phyloP scores from a whole-genome alignment of 257 asterid species.

The Solanum medicagineum region DNA sequence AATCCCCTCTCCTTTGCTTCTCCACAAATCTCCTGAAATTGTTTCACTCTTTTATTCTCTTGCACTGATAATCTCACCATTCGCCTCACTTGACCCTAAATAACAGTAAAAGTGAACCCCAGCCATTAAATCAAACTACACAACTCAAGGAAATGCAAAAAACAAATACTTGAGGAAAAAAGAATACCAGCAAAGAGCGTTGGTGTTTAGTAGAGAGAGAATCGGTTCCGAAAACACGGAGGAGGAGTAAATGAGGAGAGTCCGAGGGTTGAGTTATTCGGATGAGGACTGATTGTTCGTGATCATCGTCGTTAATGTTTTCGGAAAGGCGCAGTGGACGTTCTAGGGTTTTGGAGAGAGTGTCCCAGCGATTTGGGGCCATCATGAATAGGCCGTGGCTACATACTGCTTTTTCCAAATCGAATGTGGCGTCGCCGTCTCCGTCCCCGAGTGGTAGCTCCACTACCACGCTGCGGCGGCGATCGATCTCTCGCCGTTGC shows the following conservation, averaged over 20 bases:
- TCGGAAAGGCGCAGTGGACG: slow-evolving; percentile 68
- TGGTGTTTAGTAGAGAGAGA: slow-evolving; percentile 34
- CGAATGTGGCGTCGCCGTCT: slow-evolving; percentile 17
- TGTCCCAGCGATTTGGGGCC: slow-evolving; percentile 87
- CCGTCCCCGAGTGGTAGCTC: slow-evolving; percentile 32
- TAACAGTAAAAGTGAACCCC: not conserved
- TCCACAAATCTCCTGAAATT: slow-evolving; percentile 44
- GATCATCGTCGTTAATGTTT: slow-evolving; percentile 10
- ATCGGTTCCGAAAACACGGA: slow-evolving; percentile 29
- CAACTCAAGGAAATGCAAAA: not conserved
- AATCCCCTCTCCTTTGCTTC: slow-evolving; percentile 48
- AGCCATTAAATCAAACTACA: not conserved
- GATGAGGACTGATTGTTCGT: slow-evolving; percentile 30
- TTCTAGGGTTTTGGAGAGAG: slow-evolving; percentile 51
- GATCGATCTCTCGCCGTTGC: slow-evolving; percentile 9
- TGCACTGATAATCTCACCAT: slow-evolving; percentile 65
- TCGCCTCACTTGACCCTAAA: slow-evolving; percentile 65
- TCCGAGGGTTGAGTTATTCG: slow-evolving; percentile 38
- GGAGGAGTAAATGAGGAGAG: slow-evolving; percentile 29
- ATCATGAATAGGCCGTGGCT: slow-evolving; percentile 90
- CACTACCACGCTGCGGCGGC: slow-evolving; percentile 25
- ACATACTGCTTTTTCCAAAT: slow-evolving; percentile 60
- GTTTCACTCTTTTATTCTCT: slow-evolving; percentile 40
- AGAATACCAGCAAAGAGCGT: slow-evolving; percentile 38
- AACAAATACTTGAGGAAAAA: not conserved